A percentile compares a stretch with the other conserved stretches of the same genome.
Conservation (phyloP, 2,329 filamentous ascomycete genomes). For the Pseudocercospora macadamiae region DNA sequence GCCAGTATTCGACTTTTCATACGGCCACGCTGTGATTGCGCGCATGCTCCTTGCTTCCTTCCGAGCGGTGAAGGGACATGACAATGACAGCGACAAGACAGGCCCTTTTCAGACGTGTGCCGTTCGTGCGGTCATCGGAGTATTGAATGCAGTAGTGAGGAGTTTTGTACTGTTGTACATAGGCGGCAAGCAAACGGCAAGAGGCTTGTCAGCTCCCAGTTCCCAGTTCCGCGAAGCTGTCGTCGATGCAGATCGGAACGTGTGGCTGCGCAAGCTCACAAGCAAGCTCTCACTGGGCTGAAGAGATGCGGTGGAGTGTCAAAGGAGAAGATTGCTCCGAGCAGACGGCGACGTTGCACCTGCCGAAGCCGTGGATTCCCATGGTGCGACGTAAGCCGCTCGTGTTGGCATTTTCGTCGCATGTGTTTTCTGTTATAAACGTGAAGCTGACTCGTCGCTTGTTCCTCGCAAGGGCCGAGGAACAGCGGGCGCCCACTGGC, state of each 20-base stretch:
- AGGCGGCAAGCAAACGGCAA: no score
- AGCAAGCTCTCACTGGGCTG: background rate
- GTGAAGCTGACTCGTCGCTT: background rate
- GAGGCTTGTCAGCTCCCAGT: background rate
- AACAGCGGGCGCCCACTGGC: no score
- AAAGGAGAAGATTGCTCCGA: background rate
- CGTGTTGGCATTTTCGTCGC: background rate
- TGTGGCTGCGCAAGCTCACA: background rate
- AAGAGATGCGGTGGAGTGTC: background rate
- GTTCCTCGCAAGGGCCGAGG: background rate
- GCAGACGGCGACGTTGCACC: background rate
- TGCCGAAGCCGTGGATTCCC: background rate
- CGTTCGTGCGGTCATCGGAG: slow-evolving; percentile 4
- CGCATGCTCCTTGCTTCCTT: background rate
- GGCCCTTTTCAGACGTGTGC: background rate
- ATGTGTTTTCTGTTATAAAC: background rate
- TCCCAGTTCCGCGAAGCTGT: background rate
- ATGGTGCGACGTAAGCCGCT: background rate
- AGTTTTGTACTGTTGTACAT: background rate
- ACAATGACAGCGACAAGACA: background rate
- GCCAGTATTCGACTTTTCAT: no score
- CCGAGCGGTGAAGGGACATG: background rate
- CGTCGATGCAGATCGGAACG: background rate
- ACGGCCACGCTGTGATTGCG: background rate
- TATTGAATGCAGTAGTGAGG: background rate